Evolutionary conservation across 768 basidiomycete genomes (phyloP), one percentile per base, ranked within the genome.

Genomic region (Chalciporus sphaerocephalus): DNA sequence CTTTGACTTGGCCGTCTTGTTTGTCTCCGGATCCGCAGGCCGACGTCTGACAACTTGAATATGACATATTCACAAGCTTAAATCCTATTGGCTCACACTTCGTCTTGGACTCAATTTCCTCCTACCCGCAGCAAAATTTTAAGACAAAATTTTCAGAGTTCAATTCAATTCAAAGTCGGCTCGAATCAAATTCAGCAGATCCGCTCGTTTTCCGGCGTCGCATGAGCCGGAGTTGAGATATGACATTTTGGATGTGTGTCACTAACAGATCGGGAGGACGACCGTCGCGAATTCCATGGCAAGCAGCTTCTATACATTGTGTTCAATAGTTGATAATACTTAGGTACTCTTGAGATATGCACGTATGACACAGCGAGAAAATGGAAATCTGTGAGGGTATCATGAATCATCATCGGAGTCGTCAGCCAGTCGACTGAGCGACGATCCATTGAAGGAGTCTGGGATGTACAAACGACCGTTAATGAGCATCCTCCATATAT

Each of bases 391-490:
- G n/a, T n/a, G n/a, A 23, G n/a, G 20, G 20, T n/a, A 30, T 62
- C 55, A 61, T 28, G 42, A 47, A 12, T 67, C 64, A 13, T 61
- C 56, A 41, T 67, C 64, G n/a, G 61, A 58, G 30, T 67, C 63
- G 38, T 13, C 52, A 5, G 56, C 51, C 15, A 65, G 25, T 37
- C 22, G 53, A 54, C 52, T 65, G 22, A 65, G 55, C 12, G 64
- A 43, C 33, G 52, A 53, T 12, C 52, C 55, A 36, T 67, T 59
- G 41, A 65, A 65, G 6, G 64, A 45, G 25, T 64, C 64, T 65
- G 36, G 36, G 22, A 30, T 38, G 13, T 8, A 13, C 5, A 1
- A 8, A 34, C 36, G 15, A 23, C 17, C n/a, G 24, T 30, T 4
- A 4, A 7, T 47, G 1, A 56, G 20, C 24, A 40, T 15, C 0